Evolutionary conservation across 495 filamentous ascomycete species (phyloP), one percentile per base, ranked within the genome.

Genomic region (Glonium stellatum): DNA sequence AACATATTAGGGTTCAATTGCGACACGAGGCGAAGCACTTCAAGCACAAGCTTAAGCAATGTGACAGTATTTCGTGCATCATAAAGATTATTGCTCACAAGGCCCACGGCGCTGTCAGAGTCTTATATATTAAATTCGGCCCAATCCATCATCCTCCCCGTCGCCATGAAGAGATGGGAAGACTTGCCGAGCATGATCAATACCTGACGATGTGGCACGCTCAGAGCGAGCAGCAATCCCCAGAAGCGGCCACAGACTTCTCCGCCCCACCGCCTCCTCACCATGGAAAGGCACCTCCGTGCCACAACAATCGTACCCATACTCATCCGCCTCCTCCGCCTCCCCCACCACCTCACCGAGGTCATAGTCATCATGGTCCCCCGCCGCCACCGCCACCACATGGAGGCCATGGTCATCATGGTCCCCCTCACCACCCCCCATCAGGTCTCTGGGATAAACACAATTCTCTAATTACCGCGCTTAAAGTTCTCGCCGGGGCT

Each of bases 1-100:
- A 66, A 15, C 48, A 60, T 13, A 60, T 73, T 50, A 54, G 61
- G 13, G 39, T 53, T 10, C 58, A 70, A 18, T 58, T 70, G 1
- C 53, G 63, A 42, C 10, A 61, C 21, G 65, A 72, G 50, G 53
- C 66, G 8, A 46, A 57, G 12, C 58, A 42, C 36, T 61, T 74
- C 9, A 61, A 60, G 36, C 52, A 70, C 42, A 63, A 72, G 25
- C 46, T 75, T 18, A 50, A 70, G 39, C 62, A 71, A 36, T 76
- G 74, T 57, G 70, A 75, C 57, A 72, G 62, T 36, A 23, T 76
- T 35, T 35, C 59, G 12, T 76, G 73, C 53, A 61, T 69, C 19
- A 11, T 71, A 11, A 57, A 63, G 27, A 55, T 63, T 19, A 61
- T 71, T 46, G 47, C 63, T 10, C 52, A 62, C 35, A 63, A 69